Evolutionary conservation across 768 basidiomycete species (phyloP).

Genomic region (Dacryopinax spathularia): DNA sequence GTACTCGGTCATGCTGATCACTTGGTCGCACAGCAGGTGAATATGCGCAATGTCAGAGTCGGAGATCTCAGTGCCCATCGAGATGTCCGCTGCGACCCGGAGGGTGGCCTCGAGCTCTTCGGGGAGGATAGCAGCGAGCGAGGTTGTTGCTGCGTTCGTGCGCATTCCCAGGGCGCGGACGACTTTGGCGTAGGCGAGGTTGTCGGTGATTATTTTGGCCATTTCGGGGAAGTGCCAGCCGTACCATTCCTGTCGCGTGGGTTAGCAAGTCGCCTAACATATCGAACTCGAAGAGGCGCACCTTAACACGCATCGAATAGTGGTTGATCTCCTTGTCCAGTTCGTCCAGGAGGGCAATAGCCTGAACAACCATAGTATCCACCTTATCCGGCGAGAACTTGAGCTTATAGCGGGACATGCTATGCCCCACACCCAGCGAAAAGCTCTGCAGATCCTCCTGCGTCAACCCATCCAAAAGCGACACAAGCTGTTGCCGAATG

Average conservation of each 20-base stretch:
- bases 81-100: slow-evolving; percentile 92
- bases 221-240: slow-evolving; percentile 99
- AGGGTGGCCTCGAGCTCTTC: slow-evolving; percentile 93
- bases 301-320: slow-evolving; percentile 98
- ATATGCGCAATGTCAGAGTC: slow-evolving; percentile 96
- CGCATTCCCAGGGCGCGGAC: slow-evolving; percentile 85
- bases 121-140: slow-evolving; percentile 79
- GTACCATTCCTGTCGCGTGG: slow-evolving; percentile 85
- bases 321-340: slow-evolving; percentile 99
- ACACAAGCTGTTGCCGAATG: slow-evolving; percentile 75
- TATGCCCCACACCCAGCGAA: slow-evolving; percentile 95
- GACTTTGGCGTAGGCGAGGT: slow-evolving; percentile 90
- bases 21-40: slow-evolving; percentile 91
- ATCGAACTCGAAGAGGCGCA: slow-evolving; percentile 23
- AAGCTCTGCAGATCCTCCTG: slow-evolving; percentile 92
- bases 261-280: not conserved
- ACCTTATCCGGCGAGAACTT: slow-evolving; percentile 99
- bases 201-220: slow-evolving; percentile 96
- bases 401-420: slow-evolving; percentile 89
- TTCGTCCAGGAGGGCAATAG: slow-evolving; percentile 93
- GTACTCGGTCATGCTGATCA: slow-evolving; percentile 91
- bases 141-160: slow-evolving; percentile 75
- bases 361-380: slow-evolving; percentile 98
- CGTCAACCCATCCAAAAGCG: slow-evolving; percentile 78
- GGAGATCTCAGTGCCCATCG: slow-evolving; percentile 99